Base-by-base conservation (phyloP, 2,329 filamentous ascomycete genomes). In the Pestalotiopsis sp. region DNA sequence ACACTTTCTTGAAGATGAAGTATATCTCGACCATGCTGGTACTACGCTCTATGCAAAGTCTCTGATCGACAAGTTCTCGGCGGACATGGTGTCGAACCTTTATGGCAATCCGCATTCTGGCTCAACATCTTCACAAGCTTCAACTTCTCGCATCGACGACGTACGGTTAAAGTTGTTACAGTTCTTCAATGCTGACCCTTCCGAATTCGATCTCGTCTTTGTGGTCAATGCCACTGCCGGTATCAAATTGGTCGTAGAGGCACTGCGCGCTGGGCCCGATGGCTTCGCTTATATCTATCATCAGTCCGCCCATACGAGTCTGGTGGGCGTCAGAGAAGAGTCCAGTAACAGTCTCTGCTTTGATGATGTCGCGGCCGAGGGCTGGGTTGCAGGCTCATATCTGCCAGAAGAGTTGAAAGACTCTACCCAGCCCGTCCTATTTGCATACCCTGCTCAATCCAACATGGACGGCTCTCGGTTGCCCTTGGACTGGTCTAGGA, bases 11-110 rank as follows among this genome's bases (percentile, higher is more conserved):
- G 71, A 67, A 95, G 93, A 87, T 66, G 89, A 89, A 11, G 85
- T 91, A 61, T 98, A 98, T 79, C 90, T 98, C 68, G 95, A 98
- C 75, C 95, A 98, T 91, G 94, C 94, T 0, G 95, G 94, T n/a
- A 93, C 94, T n/a, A 95, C 95, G 0, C 84, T 92, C 1, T 94
- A 92, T 77, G 85, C 94, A 57, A 95, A 92, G 78, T 94, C 93
- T 38, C 81, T 96, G 27, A 90, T 98, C 79, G 92, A 95, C 72
- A 85, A 83, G 27, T 97, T 97, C 80, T 89, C 93, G 9, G 79
- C 82, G n/a, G 93, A 96, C 69, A 91, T 98, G 86, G 91, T 91
- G 31, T 84, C 87, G 4, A 92, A 90, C 74, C 84, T 98, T 0
- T 94, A 95, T 73, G 95, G 95, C 49, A 98, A 98, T 71, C 95